A percentile compares a stretch with the other conserved stretches of the same genome.
Evolutionary conservation across 257 asterid species (phyloP).

Genomic region (Hygrophila difformis): DNA sequence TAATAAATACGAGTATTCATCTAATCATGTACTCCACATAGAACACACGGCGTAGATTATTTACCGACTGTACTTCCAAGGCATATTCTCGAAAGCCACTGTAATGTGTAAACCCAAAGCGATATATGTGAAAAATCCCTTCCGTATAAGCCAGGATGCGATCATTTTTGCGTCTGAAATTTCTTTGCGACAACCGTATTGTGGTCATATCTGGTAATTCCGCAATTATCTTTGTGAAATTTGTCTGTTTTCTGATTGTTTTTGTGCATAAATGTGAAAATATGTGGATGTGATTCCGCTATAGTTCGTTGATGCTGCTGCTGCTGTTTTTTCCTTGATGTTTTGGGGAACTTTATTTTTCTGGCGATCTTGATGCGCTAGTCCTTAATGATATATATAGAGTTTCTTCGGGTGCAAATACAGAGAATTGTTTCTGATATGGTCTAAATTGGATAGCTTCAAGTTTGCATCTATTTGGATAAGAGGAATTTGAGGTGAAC

Average conservation of each 20-base stretch:
- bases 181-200: too few species aligned
- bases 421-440: slow-evolving; percentile 21
- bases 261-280: not conserved
- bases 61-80: too few species aligned
- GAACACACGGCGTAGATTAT: too few species aligned
- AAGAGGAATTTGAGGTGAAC: not conserved
- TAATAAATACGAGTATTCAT: too few species aligned
- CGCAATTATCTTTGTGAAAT: slow-evolving; percentile 4
- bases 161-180: too few species aligned
- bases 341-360: slow-evolving; percentile 31
- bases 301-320: slow-evolving; percentile 33
- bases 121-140: too few species aligned
- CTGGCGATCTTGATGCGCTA: slow-evolving; percentile 46
- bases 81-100: too few species aligned
- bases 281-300: slow-evolving; percentile 3
- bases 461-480: not conserved
- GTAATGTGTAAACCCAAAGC: too few species aligned
- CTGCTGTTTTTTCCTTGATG: too few species aligned
- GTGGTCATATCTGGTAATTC: slow-evolving; percentile 18
- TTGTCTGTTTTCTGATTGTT: not conserved
- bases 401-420: slow-evolving; percentile 14
- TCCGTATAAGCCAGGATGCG: too few species aligned
- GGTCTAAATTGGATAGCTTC: slow-evolving; percentile 16
- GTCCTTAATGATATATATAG: slow-evolving; percentile 3
- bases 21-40: too few species aligned